Evolutionary conservation across 2,329 filamentous ascomycete species (phyloP).

Genomic region (Talaromyces funiculosus): DNA sequence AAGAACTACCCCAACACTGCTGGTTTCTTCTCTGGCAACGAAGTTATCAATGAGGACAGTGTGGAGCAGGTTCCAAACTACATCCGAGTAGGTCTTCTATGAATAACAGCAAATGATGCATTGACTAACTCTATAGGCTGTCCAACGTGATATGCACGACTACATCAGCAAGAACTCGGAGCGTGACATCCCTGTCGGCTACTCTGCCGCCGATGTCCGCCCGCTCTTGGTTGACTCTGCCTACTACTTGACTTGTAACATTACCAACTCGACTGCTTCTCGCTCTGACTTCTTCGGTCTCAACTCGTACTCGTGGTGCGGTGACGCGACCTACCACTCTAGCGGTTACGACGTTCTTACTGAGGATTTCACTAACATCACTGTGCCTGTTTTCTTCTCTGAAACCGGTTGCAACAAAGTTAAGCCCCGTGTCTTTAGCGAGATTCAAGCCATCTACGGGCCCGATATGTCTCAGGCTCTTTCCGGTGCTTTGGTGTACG

Average conservation of each 20-base stretch:
- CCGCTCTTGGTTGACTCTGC: slow-evolving; percentile 56
- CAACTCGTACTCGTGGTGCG: slow-evolving; percentile 66
- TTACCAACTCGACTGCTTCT: slow-evolving; percentile 45
- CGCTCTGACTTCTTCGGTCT: slow-evolving; percentile 61
- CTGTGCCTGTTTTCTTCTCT: slow-evolving; percentile 61
- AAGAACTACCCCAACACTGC: slow-evolving; percentile 61
- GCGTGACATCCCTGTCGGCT: slow-evolving; percentile 60
- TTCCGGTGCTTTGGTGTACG: slow-evolving; percentile 53
- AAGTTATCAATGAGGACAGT: slow-evolving; percentile 60
- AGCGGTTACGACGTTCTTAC: slow-evolving; percentile 54
- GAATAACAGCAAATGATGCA: slow-evolving; percentile 17
- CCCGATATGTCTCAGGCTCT: slow-evolving; percentile 54
- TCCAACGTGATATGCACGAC: slow-evolving; percentile 62
- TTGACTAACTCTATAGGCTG: slow-evolving; percentile 36
- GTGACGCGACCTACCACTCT: slow-evolving; percentile 49
- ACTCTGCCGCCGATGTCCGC: slow-evolving; percentile 61
- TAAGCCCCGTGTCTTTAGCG: slow-evolving; percentile 53
- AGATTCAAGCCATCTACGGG: slow-evolving; percentile 57
- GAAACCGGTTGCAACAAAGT: slow-evolving; percentile 62
- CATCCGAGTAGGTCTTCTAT: slow-evolving; percentile 42
- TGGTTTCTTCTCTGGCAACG: slow-evolving; percentile 63
- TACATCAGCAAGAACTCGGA: slow-evolving; percentile 57
- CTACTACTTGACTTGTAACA: slow-evolving; percentile 56
- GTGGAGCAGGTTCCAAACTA: slow-evolving; percentile 51
- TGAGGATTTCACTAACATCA: slow-evolving; percentile 52